A percentile compares a stretch with the other conserved stretches of the same genome.
phyloP scores from a whole-genome alignment of 2,329 filamentous ascomycete species.

The Aureobasidium melanogenum region DNA sequence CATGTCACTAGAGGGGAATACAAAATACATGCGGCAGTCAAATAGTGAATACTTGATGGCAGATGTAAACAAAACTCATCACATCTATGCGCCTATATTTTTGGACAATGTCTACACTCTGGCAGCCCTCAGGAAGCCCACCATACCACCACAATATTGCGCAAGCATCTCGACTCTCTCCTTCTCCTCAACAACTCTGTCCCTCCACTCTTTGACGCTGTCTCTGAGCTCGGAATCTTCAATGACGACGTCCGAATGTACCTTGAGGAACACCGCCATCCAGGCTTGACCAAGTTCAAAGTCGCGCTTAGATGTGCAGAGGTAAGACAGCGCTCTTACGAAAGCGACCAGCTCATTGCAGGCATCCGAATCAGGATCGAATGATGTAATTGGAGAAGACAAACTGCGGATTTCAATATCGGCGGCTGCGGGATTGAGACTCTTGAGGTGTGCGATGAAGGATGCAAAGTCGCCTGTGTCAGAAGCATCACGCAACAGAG shows the following conservation, averaged over 20 bases:
- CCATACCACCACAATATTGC: conserved; percentile 68
- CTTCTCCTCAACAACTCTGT: conserved; percentile 44
- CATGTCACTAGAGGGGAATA: neutral
- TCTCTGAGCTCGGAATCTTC: conserved; percentile 44
- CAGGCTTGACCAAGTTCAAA: conserved; percentile 94
- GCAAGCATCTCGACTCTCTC: conserved; percentile 68
- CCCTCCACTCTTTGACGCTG: conserved; percentile 60
- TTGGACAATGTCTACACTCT: conserved; percentile 10
- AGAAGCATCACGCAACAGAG: conserved; percentile 39
- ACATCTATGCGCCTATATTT: neutral
- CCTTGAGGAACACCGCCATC: conserved; percentile 87
- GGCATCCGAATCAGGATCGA: conserved; percentile 10
- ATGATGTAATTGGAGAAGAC: conserved; percentile 33
- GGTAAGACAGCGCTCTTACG: conserved; percentile 65
- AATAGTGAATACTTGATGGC: no score
- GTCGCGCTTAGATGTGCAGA: conserved; percentile 61
- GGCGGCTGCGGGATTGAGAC: conserved; percentile 71
- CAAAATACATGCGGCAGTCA: neutral
- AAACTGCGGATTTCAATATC: conserved; percentile 88
- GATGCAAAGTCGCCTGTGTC: conserved; percentile 51
- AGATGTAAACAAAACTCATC: neutral
- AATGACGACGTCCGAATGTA: conserved; percentile 59
- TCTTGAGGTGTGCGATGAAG: conserved; percentile 71
- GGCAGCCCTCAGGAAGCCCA: conserved; percentile 17
- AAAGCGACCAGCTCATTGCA: conserved; percentile 70